These are phyloP conservation scores for Penstemon barbatus DNA, from an alignment of 257 asterid species.

Conservation along the genomic window DNA sequence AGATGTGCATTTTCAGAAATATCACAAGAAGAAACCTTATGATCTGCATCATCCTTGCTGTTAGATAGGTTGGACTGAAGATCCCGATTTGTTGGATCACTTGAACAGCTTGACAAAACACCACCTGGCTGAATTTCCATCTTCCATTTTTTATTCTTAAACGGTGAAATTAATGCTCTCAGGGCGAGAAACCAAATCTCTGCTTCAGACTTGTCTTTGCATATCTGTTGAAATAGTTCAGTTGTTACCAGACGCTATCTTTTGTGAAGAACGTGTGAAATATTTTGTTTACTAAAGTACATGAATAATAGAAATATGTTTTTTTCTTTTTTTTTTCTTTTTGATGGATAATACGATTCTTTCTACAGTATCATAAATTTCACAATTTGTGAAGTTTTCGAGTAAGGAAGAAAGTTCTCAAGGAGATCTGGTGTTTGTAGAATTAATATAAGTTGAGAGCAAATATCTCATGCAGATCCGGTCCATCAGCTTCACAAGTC, in stretches of 20 bases:
- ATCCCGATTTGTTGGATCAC: slow-evolving; percentile 64
- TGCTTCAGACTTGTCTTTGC: slow-evolving; percentile 99
- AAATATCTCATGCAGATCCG: slow-evolving; percentile 4
- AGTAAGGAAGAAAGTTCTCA: not conserved
- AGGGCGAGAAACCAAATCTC: slow-evolving; percentile 99
- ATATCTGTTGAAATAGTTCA: slow-evolving; percentile 54
- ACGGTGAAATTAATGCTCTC: slow-evolving; percentile 89
- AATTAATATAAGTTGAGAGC: slow-evolving; percentile 12
- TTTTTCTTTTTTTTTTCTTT: not conserved
- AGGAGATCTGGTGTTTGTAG: not conserved
- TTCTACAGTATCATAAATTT: not conserved
- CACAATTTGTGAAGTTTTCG: slow-evolving; percentile 11
- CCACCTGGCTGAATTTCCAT: slow-evolving; percentile 66
- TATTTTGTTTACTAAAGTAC: not conserved
- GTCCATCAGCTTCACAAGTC: not conserved
- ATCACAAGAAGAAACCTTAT: slow-evolving; percentile 22
- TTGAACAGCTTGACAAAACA: slow-evolving; percentile 48
- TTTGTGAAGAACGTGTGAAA: not conserved
- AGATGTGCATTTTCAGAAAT: slow-evolving; percentile 14
- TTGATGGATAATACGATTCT: too few relatives aligned
- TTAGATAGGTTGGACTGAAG: slow-evolving; percentile 88
- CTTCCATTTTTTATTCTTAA: slow-evolving; percentile 96
- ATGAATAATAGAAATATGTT: not conserved
- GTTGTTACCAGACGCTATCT: slow-evolving; percentile 17
- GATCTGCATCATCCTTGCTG: slow-evolving; percentile 46